Conservation (phyloP, 1,284 basidiomycete genomes). For the Rhizoctonia solani region DNA sequence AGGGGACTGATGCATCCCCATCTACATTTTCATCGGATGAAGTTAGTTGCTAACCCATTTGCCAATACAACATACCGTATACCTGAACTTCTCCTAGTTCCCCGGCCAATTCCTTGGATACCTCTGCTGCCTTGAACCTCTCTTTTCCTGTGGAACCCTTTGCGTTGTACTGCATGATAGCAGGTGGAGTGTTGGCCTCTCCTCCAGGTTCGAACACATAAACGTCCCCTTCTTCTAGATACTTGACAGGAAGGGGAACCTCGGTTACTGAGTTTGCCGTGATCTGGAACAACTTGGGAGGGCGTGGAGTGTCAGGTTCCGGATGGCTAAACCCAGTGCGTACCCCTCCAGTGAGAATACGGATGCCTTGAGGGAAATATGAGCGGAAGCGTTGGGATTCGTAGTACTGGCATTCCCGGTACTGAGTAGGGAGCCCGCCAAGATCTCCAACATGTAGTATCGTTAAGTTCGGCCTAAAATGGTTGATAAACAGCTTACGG, state of each 20-base stretch:
- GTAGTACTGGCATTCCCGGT: slow-evolving; percentile 62
- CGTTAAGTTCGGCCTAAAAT: not conserved
- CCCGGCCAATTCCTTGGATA: slow-evolving; percentile 54
- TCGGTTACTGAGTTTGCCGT: slow-evolving; percentile 40
- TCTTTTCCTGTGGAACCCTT: slow-evolving; percentile 57
- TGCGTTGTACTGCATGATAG: slow-evolving; percentile 59
- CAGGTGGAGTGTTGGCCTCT: slow-evolving; percentile 27
- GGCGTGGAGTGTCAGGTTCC: slow-evolving; percentile 51
- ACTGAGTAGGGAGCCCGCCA: slow-evolving; percentile 59
- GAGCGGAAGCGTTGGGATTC: slow-evolving; percentile 63
- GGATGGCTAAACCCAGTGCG: slow-evolving; percentile 63
- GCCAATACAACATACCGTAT: slow-evolving; percentile 51
- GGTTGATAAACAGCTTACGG: slow-evolving; percentile 48
- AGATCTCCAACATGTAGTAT: slow-evolving; percentile 48
- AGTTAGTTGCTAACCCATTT: not conserved
- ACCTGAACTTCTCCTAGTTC: slow-evolving; percentile 51
- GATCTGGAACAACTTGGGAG: slow-evolving; percentile 56
- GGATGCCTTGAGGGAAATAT: slow-evolving; percentile 58
- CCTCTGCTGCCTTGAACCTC: slow-evolving; percentile 63
- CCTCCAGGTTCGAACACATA: slow-evolving; percentile 62
- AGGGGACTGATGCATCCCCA: slow-evolving; percentile 43
- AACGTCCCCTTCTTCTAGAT: slow-evolving; percentile 58
- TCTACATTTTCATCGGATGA: slow-evolving; percentile 46
- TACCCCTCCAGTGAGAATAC: slow-evolving; percentile 59
- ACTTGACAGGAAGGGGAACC: slow-evolving; percentile 45